Percentiles rank a stretch among this genome's conserved stretches.
phyloP scores from a whole-genome alignment of 139 green algal genomes.

The Chlorella ohadii region DNA sequence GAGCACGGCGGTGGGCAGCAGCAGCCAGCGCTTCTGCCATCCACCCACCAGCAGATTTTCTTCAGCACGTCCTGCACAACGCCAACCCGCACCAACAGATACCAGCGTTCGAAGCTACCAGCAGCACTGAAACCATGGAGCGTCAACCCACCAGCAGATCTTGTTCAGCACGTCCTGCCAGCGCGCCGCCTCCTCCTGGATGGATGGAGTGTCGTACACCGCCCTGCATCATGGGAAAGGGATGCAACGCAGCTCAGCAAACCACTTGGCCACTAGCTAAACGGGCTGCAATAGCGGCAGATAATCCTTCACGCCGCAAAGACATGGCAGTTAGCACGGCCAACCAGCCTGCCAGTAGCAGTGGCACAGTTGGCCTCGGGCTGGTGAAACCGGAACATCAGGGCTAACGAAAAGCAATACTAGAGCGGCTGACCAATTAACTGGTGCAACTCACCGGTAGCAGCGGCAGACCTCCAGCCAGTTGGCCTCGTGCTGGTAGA shows the following conservation, averaged over 20 bases:
- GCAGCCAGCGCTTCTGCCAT: neutral
- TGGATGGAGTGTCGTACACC: conserved; percentile 66
- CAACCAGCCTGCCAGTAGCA: no score
- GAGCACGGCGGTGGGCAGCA: no score
- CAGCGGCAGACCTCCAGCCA: conserved; percentile 95
- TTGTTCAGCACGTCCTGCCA: conserved; percentile 52
- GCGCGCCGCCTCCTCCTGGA: conserved; percentile 59
- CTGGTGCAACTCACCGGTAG: conserved; percentile 49
- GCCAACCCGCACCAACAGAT: no score
- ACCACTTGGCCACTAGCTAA: no score
- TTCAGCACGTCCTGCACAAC: conserved; percentile 45
- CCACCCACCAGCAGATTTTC: conserved; percentile 11
- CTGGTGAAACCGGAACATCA: no score
- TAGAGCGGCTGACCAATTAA: neutral
- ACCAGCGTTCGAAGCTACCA: conserved; percentile 30
- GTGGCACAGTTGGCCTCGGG: no score
- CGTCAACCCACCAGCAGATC: neutral
- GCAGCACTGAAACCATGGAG: neutral
- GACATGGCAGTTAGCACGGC: no score
- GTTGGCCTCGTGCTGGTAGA: conserved; percentile 85
- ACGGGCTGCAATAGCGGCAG: no score
- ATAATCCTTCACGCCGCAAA: no score
- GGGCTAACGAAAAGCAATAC: no score
- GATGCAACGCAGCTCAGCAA: no score
- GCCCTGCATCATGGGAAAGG: no score